Conservation (phyloP, 1,139 yeast genomes). For the Blastobotrys niveus region DNA sequence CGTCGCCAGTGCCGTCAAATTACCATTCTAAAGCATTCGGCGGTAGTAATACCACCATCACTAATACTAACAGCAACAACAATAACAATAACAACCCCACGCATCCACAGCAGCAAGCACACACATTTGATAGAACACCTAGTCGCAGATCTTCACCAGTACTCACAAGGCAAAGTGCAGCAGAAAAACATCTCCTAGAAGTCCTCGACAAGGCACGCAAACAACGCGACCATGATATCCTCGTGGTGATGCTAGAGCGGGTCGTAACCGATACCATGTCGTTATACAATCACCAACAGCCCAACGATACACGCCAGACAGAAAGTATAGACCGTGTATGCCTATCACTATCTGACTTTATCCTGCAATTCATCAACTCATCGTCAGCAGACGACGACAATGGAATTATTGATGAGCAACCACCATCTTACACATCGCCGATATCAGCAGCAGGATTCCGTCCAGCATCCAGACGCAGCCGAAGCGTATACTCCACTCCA, state of each 20-base stretch:
- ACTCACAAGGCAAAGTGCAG: slow-evolving; percentile 23
- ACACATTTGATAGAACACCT: not conserved
- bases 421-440: no score
- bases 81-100: not conserved
- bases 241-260: slow-evolving; percentile 27
- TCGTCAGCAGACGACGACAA: no score
- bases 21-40: not conserved
- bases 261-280: slow-evolving; percentile 26
- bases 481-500: no score
- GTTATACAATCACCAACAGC: slow-evolving; percentile 19
- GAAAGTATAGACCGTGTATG: slow-evolving; percentile 25
- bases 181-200: slow-evolving; percentile 26
- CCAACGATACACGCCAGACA: slow-evolving; percentile 11
- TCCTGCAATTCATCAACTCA: slow-evolving; percentile 19
- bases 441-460: no score
- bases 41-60: not conserved
- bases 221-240: slow-evolving; percentile 18
- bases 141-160: slow-evolving; percentile 5
- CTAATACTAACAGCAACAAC: not conserved
- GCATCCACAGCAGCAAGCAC: not conserved
- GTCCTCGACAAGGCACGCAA: slow-evolving; percentile 23
- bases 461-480: no score
- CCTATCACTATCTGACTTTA: slow-evolving; percentile 27
- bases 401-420: no score
- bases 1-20: slow-evolving; percentile 6